A percentile compares a stretch with the other conserved stretches of the same genome.
Conservation (phyloP, 2,329 filamentous ascomycete species). For the Tricladium varicosporioides region DNA sequence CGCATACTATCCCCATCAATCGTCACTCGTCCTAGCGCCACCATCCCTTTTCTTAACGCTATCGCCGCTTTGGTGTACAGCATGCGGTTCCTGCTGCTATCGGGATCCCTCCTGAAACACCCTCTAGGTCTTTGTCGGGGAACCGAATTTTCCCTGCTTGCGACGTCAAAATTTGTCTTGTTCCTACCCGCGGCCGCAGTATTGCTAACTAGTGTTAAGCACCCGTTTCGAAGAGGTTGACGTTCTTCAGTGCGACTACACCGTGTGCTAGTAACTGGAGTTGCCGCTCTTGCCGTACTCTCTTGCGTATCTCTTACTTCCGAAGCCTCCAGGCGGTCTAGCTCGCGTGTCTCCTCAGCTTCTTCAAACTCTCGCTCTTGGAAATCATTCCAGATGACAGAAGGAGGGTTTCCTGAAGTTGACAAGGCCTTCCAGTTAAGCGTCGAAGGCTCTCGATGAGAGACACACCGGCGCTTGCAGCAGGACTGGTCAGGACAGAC, state of each 20-base stretch:
- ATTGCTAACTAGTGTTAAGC: too few species aligned
- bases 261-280: not conserved
- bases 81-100: slow-evolving; percentile 5
- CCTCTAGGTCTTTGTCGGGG: slow-evolving; percentile 6
- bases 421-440: too few species aligned
- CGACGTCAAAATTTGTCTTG: slow-evolving; percentile 3
- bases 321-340: too few species aligned
- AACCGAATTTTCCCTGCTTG: slow-evolving; percentile 7
- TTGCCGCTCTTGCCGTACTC: not conserved
- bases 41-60: not conserved
- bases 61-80: slow-evolving; percentile 6
- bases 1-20: not conserved
- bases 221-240: not conserved
- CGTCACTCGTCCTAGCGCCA: not conserved
- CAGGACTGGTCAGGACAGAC: too few species aligned
- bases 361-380: too few species aligned
- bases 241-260: not conserved
- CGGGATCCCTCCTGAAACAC: slow-evolving; percentile 2
- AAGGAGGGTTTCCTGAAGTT: too few species aligned
- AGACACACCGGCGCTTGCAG: too few species aligned
- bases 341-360: too few species aligned
- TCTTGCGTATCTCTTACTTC: too few species aligned
- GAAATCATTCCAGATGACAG: too few species aligned
- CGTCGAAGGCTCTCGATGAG: too few species aligned
- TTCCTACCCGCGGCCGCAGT: too few species aligned